These are phyloP conservation scores for Cladosporium colombiae DNA, from an alignment of 2,329 filamentous ascomycete species.

Conservation along the genomic window DNA sequence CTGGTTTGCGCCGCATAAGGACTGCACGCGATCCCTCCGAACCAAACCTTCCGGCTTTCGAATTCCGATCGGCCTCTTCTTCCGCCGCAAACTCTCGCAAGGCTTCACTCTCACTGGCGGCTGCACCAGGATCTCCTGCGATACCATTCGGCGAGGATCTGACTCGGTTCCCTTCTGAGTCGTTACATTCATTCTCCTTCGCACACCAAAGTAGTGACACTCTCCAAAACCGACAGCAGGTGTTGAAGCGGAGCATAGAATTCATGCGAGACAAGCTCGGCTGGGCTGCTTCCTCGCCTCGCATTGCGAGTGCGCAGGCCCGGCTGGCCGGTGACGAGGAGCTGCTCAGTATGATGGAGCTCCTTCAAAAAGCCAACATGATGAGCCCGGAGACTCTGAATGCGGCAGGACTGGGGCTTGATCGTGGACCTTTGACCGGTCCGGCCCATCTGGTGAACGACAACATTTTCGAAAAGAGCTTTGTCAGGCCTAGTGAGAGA, in stretches of 20 bases:
- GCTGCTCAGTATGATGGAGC: constrained; percentile 85
- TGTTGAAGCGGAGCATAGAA: constrained; percentile 89
- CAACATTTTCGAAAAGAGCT: constrained; percentile 85
- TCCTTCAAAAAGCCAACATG: constrained; percentile 78
- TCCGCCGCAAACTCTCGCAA: constrained; percentile 60
- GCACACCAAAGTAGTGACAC: constrained; percentile 92
- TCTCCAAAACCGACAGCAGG: constrained; percentile 86
- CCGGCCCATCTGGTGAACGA: constrained; percentile 71
- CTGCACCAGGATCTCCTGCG: constrained; percentile 69
- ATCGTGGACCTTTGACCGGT: constrained; percentile 72
- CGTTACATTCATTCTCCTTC: constrained; percentile 96
- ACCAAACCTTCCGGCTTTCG: constrained; percentile 70
- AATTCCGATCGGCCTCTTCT: constrained; percentile 67
- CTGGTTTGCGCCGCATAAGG: constrained; percentile 86
- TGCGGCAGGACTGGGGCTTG: constrained; percentile 47
- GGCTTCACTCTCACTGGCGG: constrained; percentile 55
- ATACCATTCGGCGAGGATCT: constrained; percentile 81
- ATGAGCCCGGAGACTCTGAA: constrained; percentile 67
- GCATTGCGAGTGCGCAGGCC: constrained; percentile 79
- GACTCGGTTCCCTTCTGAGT: constrained; percentile 89
- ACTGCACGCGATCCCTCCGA: constrained; percentile 70
- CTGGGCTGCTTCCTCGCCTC: constrained; percentile 74
- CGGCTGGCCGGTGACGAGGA: constrained; percentile 80
- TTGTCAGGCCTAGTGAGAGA: constrained; percentile 47
- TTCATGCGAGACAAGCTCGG: constrained; percentile 93